Evolutionary conservation across 2,329 filamentous ascomycete species (phyloP), one percentile per base, ranked within the genome.

Genomic region (Dendryphion nanum): DNA sequence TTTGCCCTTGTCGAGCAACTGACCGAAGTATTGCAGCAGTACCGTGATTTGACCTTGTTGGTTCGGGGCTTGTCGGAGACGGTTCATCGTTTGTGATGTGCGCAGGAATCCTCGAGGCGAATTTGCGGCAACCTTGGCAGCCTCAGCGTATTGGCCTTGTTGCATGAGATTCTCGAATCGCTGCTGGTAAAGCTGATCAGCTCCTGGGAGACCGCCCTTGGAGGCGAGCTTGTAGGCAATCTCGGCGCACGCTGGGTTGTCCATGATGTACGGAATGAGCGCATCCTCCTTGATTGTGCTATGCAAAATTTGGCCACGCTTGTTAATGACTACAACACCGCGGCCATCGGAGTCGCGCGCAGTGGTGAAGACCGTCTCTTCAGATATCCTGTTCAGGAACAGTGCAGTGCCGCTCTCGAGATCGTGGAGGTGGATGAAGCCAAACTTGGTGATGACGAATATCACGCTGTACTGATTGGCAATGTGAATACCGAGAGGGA

Each of bases 361-460:
- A 15, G 90, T 96, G 18, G 91, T 94, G 73, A 98, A 98, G 65
- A 98, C 97, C 18, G 93, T 98, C 65, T 98, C 93, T 74, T 89
- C 95, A 21, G 93, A 98, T 60, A 98, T 98, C 56, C 94, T 86
- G 77, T 98, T 98, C 89, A 98, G 94, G 79, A 96, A 98, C 64
- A 98, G 93, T 66, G 89, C 94, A 10, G 86, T 86, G 41, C 88
- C 94, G 6, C 87, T 93, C 74, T 98, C 94, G 40, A 98, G 81
- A 61, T 98, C 94, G 71, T 98, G 97, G 17, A 98, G 80, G 70
- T 98, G 93, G 57, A 98, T 97, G 72, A 97, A 98, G 37, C 93
- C 93, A 61, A 96, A 98, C 69, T 98, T 98, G 40, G 93, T 98
- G 47, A 98, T 89, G 59, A 98, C 82, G 70, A 96, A 96, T 59